Base-by-base conservation (phyloP, 306 rosid species). In the Pueraria montana region DNA sequence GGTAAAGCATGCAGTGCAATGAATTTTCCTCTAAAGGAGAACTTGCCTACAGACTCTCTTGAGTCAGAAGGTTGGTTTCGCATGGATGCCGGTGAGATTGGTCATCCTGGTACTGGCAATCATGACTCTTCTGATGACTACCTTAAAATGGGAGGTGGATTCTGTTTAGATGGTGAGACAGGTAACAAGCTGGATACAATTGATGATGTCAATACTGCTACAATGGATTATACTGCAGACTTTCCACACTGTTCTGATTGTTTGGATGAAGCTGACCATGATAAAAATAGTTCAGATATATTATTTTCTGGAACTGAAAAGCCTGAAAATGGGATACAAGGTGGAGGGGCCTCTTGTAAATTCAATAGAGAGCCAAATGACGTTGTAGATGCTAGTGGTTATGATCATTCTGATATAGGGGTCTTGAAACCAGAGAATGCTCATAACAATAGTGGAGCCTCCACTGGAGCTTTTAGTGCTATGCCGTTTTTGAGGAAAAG, bases 401-500 rank as follows among this genome's bases (percentile, higher is more conserved):
- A 79, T 36, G 81, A 85, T 64, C 84, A 72, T 49, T 66, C 86
- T 46, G 80, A 75, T 56, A 72, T 18, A 13, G 72, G 34, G 61
- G 80, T n/a, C 74, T 65, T 30, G 18, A 55, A 26, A 73, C 83
- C 38, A 61, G 89, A 85, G 83, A 80, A 85, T 69, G 69, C 67
- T 26, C 62, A 36, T 18, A 86, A 77, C 42, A 24, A 50, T 76
- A 53, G 56, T 80, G 85, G 66, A 24, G 65, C 79, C 58, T 78
- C 87, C 12, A 63, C 32, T 0, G 86, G 81, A 46, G 89, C 87
- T 77, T 84, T 95, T 32, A 86, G 88, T 11, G 92, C 93, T 32
- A 93, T 95, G 90, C 97, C 99, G n/a, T 86, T 82, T 78, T 77
- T 93, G 78, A 93, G 84, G 83, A 95, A 85, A 85, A 95, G 77